Conservation (phyloP, 148 eudicot species). For the Chenopodium album region DNA sequence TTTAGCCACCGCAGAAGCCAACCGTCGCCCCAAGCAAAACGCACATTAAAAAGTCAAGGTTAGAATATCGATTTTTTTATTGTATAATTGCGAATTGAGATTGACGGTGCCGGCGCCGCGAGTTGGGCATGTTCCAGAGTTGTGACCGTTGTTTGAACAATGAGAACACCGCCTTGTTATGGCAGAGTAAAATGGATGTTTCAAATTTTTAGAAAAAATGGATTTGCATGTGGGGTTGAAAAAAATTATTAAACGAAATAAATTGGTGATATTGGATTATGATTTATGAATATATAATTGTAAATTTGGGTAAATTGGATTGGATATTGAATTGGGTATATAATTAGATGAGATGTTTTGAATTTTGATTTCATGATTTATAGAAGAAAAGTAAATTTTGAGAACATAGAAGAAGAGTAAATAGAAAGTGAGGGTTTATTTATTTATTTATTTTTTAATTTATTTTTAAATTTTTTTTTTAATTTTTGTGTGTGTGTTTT, state of each 20-base stretch:
- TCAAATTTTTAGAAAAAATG: too few species aligned
- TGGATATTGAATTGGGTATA: slow-evolving; percentile 6
- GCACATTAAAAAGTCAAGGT: too few species aligned
- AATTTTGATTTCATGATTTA: neutral
- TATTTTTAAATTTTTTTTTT: neutral
- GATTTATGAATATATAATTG: neutral
- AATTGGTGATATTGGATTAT: neutral
- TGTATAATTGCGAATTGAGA: too few species aligned
- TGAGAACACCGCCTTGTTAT: slow-evolving; percentile 89
- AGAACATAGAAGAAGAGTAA: too few species aligned
- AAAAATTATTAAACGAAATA: neutral
- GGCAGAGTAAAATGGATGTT: neutral
- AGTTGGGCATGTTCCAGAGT: slow-evolving; percentile 74
- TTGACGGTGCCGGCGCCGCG: slow-evolving; percentile 11
- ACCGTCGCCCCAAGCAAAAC: too few species aligned
- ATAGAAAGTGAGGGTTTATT: too few species aligned
- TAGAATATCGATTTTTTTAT: too few species aligned
- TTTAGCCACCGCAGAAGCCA: too few species aligned
- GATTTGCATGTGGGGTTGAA: slow-evolving; percentile 17
- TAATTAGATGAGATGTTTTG: neutral
- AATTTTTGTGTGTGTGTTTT: too few species aligned
- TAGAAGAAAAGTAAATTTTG: too few species aligned
- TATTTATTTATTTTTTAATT: neutral
- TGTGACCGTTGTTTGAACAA: slow-evolving; percentile 82
- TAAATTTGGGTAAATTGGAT: neutral